A percentile compares a stretch with the other conserved stretches of the same genome.
These are phyloP conservation scores for Eragrostis nindensis DNA, from an alignment of 176 grass and related monocot genomes.

Conservation along the genomic window DNA sequence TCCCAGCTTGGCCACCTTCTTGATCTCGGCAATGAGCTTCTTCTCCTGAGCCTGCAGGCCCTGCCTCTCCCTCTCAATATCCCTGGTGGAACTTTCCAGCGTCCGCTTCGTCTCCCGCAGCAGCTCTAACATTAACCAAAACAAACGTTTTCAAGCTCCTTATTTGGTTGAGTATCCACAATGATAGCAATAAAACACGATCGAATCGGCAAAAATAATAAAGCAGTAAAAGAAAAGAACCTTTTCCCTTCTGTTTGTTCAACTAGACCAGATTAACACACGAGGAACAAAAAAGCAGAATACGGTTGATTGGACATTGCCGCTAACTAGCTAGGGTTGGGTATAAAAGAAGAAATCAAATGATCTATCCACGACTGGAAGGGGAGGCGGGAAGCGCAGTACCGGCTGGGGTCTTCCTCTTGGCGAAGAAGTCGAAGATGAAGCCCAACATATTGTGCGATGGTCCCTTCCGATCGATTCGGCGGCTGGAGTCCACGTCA, in stretches of 20 bases:
- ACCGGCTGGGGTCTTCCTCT: constrained; percentile 85
- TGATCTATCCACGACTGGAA: background rate
- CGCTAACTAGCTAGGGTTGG: too few relatives aligned
- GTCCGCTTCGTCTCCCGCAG: constrained; percentile 88
- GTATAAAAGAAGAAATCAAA: too few relatives aligned
- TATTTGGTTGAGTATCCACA: background rate
- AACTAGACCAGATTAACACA: background rate
- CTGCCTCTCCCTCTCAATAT: constrained; percentile 85
- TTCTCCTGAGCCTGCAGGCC: constrained; percentile 73
- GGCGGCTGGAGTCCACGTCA: too few relatives aligned
- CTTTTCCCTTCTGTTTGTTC: background rate
- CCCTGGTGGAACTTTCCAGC: constrained; percentile 72
- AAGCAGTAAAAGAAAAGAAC: background rate
- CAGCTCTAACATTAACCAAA: constrained; percentile 48
- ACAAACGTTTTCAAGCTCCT: background rate
- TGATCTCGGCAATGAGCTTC: constrained; percentile 77
- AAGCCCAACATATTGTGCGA: constrained; percentile 62
- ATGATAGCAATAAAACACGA: too few relatives aligned
- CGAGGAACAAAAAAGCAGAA: background rate
- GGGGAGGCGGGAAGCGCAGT: background rate
- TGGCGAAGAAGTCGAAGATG: constrained; percentile 87
- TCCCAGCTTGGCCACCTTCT: constrained; percentile 76
- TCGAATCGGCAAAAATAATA: too few relatives aligned
- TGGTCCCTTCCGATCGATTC: background rate
- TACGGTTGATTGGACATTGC: too few relatives aligned